Conservation (phyloP, 257 asterid species). For the Sherardia arvensis region DNA sequence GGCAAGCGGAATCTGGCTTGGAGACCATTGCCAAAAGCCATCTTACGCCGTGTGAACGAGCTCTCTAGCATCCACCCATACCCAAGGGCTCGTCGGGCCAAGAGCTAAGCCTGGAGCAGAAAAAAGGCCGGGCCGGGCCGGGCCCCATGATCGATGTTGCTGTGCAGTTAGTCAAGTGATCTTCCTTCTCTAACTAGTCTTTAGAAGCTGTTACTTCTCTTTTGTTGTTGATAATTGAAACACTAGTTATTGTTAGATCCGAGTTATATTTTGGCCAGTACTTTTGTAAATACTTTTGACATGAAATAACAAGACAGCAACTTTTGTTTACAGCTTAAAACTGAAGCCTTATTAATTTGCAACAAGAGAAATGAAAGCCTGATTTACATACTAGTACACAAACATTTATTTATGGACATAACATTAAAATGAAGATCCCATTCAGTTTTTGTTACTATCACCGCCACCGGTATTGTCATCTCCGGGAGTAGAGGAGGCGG, state of each 20-base stretch:
- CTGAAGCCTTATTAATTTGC: too few species aligned
- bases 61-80: conserved; percentile 66
- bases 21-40: conserved; percentile 84
- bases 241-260: not conserved
- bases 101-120: conserved; percentile 21
- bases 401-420: not conserved
- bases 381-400: not conserved
- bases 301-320: not conserved
- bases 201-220: not conserved
- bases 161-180: not conserved
- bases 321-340: not conserved
- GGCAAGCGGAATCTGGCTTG: conserved; percentile 71
- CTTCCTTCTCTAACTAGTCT: not conserved
- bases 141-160: not conserved
- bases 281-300: not conserved
- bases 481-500: conserved; percentile 18
- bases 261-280: not conserved
- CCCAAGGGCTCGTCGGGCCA: conserved; percentile 57
- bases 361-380: not conserved
- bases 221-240: too few species aligned
- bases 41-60: conserved; percentile 64
- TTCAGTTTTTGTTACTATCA: conserved; percentile 11
- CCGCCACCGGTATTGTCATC: conserved; percentile 11
- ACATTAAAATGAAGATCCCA: not conserved
- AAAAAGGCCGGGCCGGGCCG: too few species aligned